A percentile compares a stretch with the other conserved stretches of the same genome.
phyloP scores from a whole-genome alignment of 1,284 basidiomycete genomes.

The Dichomitus squalens region DNA sequence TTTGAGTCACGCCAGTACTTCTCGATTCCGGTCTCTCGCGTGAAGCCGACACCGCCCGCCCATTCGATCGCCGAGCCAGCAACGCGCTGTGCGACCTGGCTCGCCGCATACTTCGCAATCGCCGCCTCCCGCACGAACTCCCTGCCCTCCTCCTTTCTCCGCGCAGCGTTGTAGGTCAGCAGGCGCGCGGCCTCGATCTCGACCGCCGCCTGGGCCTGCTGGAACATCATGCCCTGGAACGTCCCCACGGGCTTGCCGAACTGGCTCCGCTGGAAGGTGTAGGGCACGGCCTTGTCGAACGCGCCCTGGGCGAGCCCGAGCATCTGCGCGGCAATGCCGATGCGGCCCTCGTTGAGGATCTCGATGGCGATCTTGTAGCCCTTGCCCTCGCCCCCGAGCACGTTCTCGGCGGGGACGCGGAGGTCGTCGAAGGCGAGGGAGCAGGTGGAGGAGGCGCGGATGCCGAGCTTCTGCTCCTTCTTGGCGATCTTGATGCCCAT shows the following conservation, averaged over 20 bases:
- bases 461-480: conserved; percentile 98
- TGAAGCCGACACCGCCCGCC: conserved; percentile 96
- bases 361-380: conserved; percentile 99
- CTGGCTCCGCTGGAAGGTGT: conserved; percentile 92
- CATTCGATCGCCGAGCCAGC: conserved; percentile 94
- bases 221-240: conserved; percentile 96
- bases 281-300: conserved; percentile 91
- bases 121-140: conserved; percentile 93
- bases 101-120: conserved; percentile 94
- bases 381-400: conserved; percentile 92
- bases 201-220: conserved; percentile 87
- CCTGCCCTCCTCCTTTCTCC: conserved; percentile 89
- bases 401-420: conserved; percentile 89
- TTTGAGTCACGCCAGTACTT: conserved; percentile 96
- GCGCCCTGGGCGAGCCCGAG: conserved; percentile 97
- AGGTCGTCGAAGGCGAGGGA: conserved; percentile 96
- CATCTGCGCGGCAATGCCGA: conserved; percentile 98
- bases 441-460: conserved; percentile 96
- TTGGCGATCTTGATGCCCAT: conserved; percentile 98
- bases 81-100: conserved; percentile 88
- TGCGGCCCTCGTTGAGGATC: conserved; percentile 96
- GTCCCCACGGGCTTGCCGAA: conserved; percentile 93
- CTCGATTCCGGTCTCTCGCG: conserved; percentile 91
- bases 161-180: conserved; percentile 95
- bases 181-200: conserved; percentile 93